Percentiles rank a stretch among this genome's conserved stretches.
These are phyloP conservation scores for Phaffia australis DNA, from an alignment of 768 basidiomycete species.

Conservation along the genomic window DNA sequence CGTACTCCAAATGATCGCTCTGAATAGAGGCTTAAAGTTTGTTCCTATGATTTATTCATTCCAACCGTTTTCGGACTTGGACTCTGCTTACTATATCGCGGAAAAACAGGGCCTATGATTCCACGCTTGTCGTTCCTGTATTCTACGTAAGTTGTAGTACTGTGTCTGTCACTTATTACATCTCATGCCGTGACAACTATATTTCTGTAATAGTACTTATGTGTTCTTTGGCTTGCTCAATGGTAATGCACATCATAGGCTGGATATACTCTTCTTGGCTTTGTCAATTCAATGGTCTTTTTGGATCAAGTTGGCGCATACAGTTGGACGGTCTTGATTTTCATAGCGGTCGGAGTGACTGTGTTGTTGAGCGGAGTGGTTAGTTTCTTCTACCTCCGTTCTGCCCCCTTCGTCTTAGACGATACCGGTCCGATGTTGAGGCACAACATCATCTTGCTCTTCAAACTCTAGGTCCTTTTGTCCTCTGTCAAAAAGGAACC, in stretches of 20 bases:
- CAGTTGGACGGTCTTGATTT: slow-evolving; percentile 10
- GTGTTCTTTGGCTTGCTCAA: too few species aligned
- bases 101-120: slow-evolving; percentile 11
- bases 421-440: too few species aligned
- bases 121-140: slow-evolving; percentile 23
- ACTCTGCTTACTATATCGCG: neutral
- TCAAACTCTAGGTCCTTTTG: neutral
- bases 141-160: slow-evolving; percentile 11
- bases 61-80: neutral
- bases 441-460: too few species aligned
- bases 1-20: slow-evolving; percentile 21
- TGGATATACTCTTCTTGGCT: slow-evolving; percentile 23
- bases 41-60: neutral
- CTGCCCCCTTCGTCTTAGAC: too few species aligned
- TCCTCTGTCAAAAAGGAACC: slow-evolving; percentile 9
- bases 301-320: slow-evolving; percentile 16
- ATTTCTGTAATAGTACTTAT: too few species aligned
- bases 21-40: slow-evolving; percentile 24
- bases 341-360: slow-evolving; percentile 7
- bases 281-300: slow-evolving; percentile 17
- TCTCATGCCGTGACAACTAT: too few species aligned
- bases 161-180: neutral
- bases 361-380: slow-evolving; percentile 22
- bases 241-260: neutral
- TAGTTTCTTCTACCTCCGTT: neutral